These are phyloP conservation scores for Pseudofabraea citricarpa DNA, from an alignment of 2,329 filamentous ascomycete species.

Conservation along the genomic window DNA sequence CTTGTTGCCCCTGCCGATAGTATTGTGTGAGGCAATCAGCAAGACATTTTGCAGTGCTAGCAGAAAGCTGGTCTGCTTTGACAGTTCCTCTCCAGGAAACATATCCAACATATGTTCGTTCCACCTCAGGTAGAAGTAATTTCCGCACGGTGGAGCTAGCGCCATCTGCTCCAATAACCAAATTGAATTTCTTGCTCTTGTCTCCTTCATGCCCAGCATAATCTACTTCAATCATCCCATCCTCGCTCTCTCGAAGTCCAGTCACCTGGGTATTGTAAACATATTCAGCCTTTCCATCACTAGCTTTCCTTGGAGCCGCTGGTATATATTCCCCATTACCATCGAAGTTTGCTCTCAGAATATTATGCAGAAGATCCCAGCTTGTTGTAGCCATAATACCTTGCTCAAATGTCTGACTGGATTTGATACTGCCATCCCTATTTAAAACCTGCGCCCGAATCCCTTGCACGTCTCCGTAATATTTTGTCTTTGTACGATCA, in stretches of 20 bases:
- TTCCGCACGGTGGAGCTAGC: conserved; percentile 11
- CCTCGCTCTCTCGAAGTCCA: not conserved
- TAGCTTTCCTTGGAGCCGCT: not conserved
- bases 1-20: not conserved
- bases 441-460: conserved; percentile 2
- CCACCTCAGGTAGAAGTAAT: conserved; percentile 7
- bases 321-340: conserved; percentile 10
- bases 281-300: conserved; percentile 12
- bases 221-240: not conserved
- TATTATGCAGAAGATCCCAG: conserved; percentile 14
- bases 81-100: conserved; percentile 24
- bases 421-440: conserved; percentile 2
- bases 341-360: conserved; percentile 16
- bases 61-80: not conserved
- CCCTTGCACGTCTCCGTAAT: not conserved
- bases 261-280: conserved; percentile 8
- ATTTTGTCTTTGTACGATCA: conserved; percentile 3
- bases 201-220: conserved; percentile 2
- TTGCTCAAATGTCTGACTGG: not conserved
- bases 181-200: conserved; percentile 3
- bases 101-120: conserved; percentile 27
- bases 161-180: conserved; percentile 16
- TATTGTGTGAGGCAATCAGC: not conserved
- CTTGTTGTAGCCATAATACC: conserved; percentile 9
- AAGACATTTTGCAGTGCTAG: not conserved